Percentiles rank a stretch among this genome's conserved stretches.
Conservation (phyloP, 2,329 filamentous ascomycete species). For the Xylariales sp. region DNA sequence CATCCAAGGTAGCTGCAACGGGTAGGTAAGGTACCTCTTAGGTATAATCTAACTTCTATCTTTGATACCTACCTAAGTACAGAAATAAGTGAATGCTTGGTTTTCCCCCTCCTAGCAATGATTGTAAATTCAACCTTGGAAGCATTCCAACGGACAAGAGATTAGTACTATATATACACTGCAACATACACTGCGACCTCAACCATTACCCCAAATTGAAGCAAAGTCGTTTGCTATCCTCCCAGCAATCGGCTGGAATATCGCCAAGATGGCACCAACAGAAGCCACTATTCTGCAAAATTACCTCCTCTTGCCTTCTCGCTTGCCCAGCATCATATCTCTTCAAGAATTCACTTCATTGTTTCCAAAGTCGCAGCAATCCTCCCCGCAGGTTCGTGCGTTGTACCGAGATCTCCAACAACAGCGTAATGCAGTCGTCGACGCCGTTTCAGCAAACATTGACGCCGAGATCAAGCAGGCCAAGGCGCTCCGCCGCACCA, state of each 20-base stretch:
- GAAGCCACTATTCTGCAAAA: conserved; percentile 80
- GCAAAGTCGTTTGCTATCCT: not conserved
- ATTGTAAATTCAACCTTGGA: no score
- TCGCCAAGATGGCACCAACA: conserved; percentile 72
- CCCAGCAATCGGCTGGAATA: not conserved
- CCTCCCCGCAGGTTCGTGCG: conserved; percentile 73
- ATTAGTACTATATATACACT: no score
- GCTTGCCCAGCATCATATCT: conserved; percentile 78
- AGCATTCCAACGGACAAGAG: no score
- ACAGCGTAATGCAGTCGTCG: conserved; percentile 75
- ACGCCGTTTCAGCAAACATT: conserved; percentile 74
- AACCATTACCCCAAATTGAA: no score
- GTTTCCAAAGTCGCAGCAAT: conserved; percentile 75
- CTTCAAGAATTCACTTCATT: conserved; percentile 80
- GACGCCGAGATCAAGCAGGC: conserved; percentile 72
- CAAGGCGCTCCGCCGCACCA: conserved; percentile 66
- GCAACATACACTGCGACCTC: no score
- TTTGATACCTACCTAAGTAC: no score
- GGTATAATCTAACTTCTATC: no score
- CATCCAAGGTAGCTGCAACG: no score
- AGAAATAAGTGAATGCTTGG: no score
- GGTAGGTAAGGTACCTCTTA: no score
- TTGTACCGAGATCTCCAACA: conserved; percentile 85
- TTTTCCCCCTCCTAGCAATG: no score
- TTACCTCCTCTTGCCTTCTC: conserved; percentile 81